These are phyloP conservation scores for Rhodotorula kratochvilovae DNA, from an alignment of 768 basidiomycete genomes.

Conservation along the genomic window DNA sequence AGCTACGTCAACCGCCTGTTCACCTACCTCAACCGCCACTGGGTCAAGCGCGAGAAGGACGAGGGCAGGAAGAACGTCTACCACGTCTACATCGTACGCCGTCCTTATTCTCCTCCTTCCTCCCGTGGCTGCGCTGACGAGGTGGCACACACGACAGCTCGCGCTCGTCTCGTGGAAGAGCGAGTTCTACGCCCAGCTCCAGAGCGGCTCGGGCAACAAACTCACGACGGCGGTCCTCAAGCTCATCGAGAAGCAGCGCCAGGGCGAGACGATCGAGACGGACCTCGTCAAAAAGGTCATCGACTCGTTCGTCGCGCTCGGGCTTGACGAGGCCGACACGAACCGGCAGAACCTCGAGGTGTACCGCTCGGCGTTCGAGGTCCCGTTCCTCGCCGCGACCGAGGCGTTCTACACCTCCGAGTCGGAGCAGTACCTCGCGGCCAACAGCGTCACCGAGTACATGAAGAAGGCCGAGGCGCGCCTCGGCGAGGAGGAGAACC, in stretches of 20 bases:
- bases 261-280: constrained; percentile 90
- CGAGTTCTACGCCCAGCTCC: constrained; percentile 84
- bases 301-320: constrained; percentile 88
- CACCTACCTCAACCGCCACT: constrained; percentile 96
- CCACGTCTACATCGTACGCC: constrained; percentile 84
- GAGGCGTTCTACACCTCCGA: constrained; percentile 88
- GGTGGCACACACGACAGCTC: too few species aligned
- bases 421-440: constrained; percentile 80
- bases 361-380: constrained; percentile 85
- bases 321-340: constrained; percentile 84
- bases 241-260: constrained; percentile 86
- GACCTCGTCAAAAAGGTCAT: constrained; percentile 89
- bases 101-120: too few species aligned
- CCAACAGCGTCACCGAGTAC: constrained; percentile 88
- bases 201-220: constrained; percentile 66
- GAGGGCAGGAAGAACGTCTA: constrained; percentile 94
- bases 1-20: constrained; percentile 96
- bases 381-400: constrained; percentile 79
- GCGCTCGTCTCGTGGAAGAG: constrained; percentile 93
- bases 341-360: constrained; percentile 89
- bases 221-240: constrained; percentile 80
- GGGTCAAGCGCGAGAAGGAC: constrained; percentile 97
- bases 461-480: constrained; percentile 90
- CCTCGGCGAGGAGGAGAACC: constrained; percentile 86
- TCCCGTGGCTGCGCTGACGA: too few species aligned